Evolutionary conservation across 495 filamentous ascomycete genomes (phyloP), one percentile per base, ranked within the genome.

Genomic region (Cercophora scortea): DNA sequence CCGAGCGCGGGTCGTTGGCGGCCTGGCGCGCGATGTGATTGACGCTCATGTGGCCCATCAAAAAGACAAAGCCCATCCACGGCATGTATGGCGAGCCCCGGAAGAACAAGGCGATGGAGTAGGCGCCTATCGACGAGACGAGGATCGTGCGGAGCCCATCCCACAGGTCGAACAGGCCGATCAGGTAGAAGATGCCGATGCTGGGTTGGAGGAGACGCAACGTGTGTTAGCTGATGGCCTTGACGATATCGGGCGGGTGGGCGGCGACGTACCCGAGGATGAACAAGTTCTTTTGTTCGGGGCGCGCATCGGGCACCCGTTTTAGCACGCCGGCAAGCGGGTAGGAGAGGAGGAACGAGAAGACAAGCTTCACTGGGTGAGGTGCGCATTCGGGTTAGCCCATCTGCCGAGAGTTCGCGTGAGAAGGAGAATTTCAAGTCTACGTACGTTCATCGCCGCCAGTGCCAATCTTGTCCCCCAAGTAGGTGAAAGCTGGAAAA

Each of bases 151-250:
- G 79, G 25, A 94, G 70, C 41, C 93, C 93, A 69, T 73, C 74
- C 93, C 94, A 97, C 48, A 98, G 79, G 59, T 92, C 88, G 70
- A 95, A 98, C n/a, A 98, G 79, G 18, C 93, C 93, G 55, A 96
- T 74, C 15, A 96, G 76, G 68, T 95, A 96, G 71, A 98, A 97
- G 8, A 94, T 62, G 15, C 87, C 86, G 17, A 89, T 51, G 15
- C 56, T 58, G 49, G n/a, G 33, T 8, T 16, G 25, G 25, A 25
- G 6, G 43, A 10, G 43, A n/a, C n/a, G n/a, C n/a, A 8, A 18
- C 19, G 13, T 32, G 2, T 13, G 12, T 82, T 38, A 40, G 40
- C 8, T 35, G 19, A n/a, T 39, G 36, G 36, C 19, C n/a, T 12
- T n/a, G n/a, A n/a, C n/a, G n/a, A n/a, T n/a, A n/a, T n/a, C n/a